Conservation (phyloP, 768 basidiomycete genomes). For the Suillus luteus region DNA sequence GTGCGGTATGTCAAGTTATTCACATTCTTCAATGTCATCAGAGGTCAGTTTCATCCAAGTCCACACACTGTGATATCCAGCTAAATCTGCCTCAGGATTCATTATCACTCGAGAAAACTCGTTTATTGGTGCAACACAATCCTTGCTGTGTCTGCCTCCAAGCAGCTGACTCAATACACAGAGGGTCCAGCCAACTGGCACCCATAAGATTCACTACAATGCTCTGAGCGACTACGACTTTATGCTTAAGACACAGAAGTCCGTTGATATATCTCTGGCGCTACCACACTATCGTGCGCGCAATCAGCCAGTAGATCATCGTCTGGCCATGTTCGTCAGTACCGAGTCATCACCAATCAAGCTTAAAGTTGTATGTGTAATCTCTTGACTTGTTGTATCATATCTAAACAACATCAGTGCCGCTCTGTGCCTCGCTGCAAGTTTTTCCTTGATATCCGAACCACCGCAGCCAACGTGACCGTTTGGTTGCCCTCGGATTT, state of each 20-base stretch:
- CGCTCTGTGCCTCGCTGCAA: conserved; percentile 53
- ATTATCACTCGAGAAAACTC: conserved; percentile 21
- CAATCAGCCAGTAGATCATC: conserved; percentile 69
- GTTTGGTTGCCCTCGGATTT: conserved; percentile 83
- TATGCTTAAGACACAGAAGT: conserved; percentile 51
- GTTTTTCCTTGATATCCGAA: conserved; percentile 67
- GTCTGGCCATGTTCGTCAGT: conserved; percentile 68
- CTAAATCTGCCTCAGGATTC: conserved; percentile 28
- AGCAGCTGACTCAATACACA: conserved; percentile 14
- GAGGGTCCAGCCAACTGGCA: conserved; percentile 44
- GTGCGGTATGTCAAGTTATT: conserved; percentile 24
- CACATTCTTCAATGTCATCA: conserved; percentile 23
- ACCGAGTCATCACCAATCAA: conserved; percentile 57
- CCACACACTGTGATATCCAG: background rate
- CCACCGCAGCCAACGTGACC: conserved; percentile 67
- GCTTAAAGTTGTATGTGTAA: conserved; percentile 67
- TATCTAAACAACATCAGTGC: conserved; percentile 43
- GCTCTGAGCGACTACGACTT: conserved; percentile 68
- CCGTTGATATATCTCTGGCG: conserved; percentile 66
- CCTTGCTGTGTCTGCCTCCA: background rate
- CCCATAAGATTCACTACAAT: conserved; percentile 66
- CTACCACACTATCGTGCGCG: conserved; percentile 81
- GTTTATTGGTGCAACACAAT: conserved; percentile 19
- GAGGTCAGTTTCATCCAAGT: conserved; percentile 25
- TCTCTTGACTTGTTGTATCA: conserved; percentile 12